Base-by-base conservation (phyloP, 768 basidiomycete species). In the Coprinellus aureogranulatus region DNA sequence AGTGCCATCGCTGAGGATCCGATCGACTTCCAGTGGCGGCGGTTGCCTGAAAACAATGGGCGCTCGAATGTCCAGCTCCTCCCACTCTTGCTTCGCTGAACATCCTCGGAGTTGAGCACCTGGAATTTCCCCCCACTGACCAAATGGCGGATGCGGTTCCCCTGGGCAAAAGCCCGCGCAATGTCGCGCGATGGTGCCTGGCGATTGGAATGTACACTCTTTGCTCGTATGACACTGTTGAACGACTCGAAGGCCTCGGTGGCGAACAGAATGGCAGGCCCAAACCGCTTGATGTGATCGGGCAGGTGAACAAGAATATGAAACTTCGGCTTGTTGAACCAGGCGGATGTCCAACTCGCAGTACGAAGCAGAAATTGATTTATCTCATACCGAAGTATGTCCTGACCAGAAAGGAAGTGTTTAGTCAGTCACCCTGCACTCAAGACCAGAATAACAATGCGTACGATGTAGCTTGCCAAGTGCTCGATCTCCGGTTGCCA, bases 251-350 rank as follows among this genome's bases (percentile, higher is more conserved):
- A 80, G 0, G 55, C 59, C 47, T 81, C 77, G 0, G 75, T 80
- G 0, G 77, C 73, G 68, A 78, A 79, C 0, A 76, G 64, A 10
- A 77, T 75, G 0, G 75, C 75, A 23, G 75, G 78, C 0, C 75
- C 78, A 67, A 79, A 79, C 0, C 69, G 61, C 0, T 64, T 48
- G 40, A 80, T 74, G 54, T 79, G 72, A 0, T 58, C 53, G 0
- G 68, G 66, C 0, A 80, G 59, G 58, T 80, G 77, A 0, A 71
- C 34, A 4, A 79, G 31, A 27, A 78, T 64, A 41, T 80, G 77
- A 59, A 79, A 77, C 54, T 79, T 80, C 1, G 75, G 70, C n/a
- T 80, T 78, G 55, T 75, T 76, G 61, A 77, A 77, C 73, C 70
- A 77, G 12, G 44, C 63, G 23, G 57, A 56, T 5, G 67, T 70